Base-by-base conservation (phyloP, 2,329 filamentous ascomycete genomes). In the Exophiala spinifera region DNA sequence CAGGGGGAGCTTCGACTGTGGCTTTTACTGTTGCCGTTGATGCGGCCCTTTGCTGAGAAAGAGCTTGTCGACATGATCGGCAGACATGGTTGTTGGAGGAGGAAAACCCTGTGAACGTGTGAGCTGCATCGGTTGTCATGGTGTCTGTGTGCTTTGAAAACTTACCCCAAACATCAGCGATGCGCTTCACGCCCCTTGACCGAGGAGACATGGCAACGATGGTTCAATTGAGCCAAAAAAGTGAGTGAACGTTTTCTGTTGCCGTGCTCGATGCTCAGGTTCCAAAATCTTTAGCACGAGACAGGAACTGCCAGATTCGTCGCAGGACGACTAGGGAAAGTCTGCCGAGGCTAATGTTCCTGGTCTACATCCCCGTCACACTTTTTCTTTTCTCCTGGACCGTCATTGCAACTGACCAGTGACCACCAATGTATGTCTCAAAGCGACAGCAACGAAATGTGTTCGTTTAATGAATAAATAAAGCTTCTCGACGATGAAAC, bases 1-100 rank as follows among this genome's bases (percentile, higher is more conserved):
- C 49, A 23, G 59, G 45, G 34, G 53, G 44, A 44, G 53, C 36
- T 43, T 55, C 45, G 40, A 46, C 34, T 5, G 40, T 50, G 13
- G 55, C 51, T 49, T 53, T 47, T 46, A 51, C 58, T 4, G 56
- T 49, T 14, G 60, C 60, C 19, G 58, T 53, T 28, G 61, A 59
- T 46, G 62, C 61, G 20, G 61, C 62, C n/a, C 46, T 46, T 39
- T 53, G 36, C 42, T 50, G 49, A 19, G 57, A 57, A 14, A 57
- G 51, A 49, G 53, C 43, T 23, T 60, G 57, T 37, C 60, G 57
- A 55, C 62, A 64, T 28, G 62, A 63, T 20, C 54, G 53, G 34
- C 62, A 64, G 49, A 64, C 51, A 39, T 63, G 61, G 37, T 51
- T 53, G 19, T 55, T 52, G 14, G 50, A 15, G 8, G 48, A 46